Percentiles rank a stretch among this genome's conserved stretches.
These are phyloP conservation scores for Lipomyces sp. DNA, from an alignment of 805 yeast genomes.

Conservation along the genomic window DNA sequence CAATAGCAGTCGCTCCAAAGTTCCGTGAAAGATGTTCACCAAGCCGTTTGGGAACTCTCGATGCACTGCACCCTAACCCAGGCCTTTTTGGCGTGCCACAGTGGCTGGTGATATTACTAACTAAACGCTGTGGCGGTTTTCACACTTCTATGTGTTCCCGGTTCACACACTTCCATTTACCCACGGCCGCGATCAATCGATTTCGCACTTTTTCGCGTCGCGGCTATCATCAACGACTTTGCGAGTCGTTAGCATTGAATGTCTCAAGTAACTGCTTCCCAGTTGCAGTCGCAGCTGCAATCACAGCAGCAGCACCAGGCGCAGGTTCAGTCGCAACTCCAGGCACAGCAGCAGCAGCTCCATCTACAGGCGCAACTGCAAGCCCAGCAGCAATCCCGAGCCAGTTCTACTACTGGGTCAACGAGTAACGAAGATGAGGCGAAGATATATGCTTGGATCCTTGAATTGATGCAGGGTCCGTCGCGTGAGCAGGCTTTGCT, in stretches of 20 bases:
- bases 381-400: constrained; percentile 26
- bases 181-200: background rate
- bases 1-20: background rate
- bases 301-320: constrained; percentile 27
- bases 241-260: constrained; percentile 7
- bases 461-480: constrained; percentile 86
- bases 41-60: background rate
- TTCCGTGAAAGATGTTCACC: background rate
- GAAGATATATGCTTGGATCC: constrained; percentile 76
- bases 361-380: constrained; percentile 29
- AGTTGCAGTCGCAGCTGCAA: constrained; percentile 28
- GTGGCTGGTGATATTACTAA: too few species aligned
- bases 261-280: constrained; percentile 26
- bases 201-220: background rate
- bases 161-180: too few species aligned
- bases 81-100: too few species aligned
- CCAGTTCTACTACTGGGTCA: constrained; percentile 4
- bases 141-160: too few species aligned
- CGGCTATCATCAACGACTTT: background rate
- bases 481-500: constrained; percentile 90
- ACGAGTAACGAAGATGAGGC: constrained; percentile 29
- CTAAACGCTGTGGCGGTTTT: too few species aligned
- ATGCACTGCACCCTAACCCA: too few species aligned
- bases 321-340: constrained; percentile 24
- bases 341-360: constrained; percentile 32